Evolutionary conservation across 2,329 filamentous ascomycete genomes (phyloP), one percentile per base, ranked within the genome.

Genomic region (Penicillium sp.): DNA sequence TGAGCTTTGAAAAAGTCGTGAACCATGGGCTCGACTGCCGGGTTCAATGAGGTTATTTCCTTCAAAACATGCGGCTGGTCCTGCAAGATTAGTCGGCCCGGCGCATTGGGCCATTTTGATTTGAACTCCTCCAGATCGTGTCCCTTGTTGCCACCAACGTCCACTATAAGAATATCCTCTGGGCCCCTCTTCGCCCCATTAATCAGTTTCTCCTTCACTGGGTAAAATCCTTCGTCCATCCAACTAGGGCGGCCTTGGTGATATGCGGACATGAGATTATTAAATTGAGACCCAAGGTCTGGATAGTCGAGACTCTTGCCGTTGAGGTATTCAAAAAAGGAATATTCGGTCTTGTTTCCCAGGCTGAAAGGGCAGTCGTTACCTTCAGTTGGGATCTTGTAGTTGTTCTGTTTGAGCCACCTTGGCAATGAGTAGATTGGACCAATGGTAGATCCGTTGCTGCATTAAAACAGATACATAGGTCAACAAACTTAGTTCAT

Each of bases 1-100:
- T 81, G 77, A 31, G 75, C 69, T 0, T 68, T 77, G 51, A 74
- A 73, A 54, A 82, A 81, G 58, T 81, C 75, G 49, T 81, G 71
- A 5, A 37, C 45, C 45, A 49, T 54, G 4, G 39, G 39, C 16
- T 44, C 21, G 14, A 56, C 40, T 6, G 36, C 47, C 5, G 42
- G 11, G 14, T 44, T 37, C 5, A 54, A 26, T 13, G 45, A 48
- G 23, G 44, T 1, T 19, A 55, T 52, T 5, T 50, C 40, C 13
- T 39, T 18, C 33, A 59, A 11, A 7, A 59, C 51, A 13, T 54
- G 36, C 1, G 54, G 51, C 11, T 49, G 57, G 26, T 59, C 57
- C 42, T 59, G 54, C 19, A 60, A 21, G 29, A 58, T 44, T 31
- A 60, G 28, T 21, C 28, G 34, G 2, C 58, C 55, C 2, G 58